Evolutionary conservation across 192 early-diverging fungal genomes (phyloP).

Genomic region (Entomortierella beljakovae): DNA sequence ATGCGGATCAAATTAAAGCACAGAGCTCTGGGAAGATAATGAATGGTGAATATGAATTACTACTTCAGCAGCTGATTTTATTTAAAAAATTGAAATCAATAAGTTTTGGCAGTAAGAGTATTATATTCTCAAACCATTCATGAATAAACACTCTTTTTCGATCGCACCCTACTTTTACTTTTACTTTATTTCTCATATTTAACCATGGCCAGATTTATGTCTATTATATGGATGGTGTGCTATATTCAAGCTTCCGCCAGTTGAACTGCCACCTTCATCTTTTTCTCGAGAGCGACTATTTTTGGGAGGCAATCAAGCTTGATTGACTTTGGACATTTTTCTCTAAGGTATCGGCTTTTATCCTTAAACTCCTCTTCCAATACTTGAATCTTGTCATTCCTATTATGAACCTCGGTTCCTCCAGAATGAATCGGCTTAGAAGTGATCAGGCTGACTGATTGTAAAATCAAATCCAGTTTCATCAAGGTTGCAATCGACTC

Average conservation of each 20-base stretch:
- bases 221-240: too few relatives aligned
- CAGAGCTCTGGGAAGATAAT: too few relatives aligned
- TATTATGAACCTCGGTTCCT: neutral
- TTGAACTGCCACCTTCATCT: neutral
- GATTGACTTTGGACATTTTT: conserved; percentile 20
- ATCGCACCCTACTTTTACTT: too few relatives aligned
- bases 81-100: too few relatives aligned
- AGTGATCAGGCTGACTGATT: neutral
- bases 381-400: neutral
- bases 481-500: conserved; percentile 3
- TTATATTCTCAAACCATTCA: too few relatives aligned
- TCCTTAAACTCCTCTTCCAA: conserved; percentile 6
- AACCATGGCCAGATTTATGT: too few relatives aligned
- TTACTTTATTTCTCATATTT: too few relatives aligned
- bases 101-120: too few relatives aligned
- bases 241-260: too few relatives aligned
- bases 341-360: neutral
- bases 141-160: too few relatives aligned
- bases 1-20: neutral
- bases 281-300: neutral
- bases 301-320: neutral
- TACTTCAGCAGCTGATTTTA: too few relatives aligned
- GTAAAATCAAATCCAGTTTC: conserved; percentile 4
- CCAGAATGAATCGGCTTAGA: neutral
- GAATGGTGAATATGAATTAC: too few relatives aligned